Evolutionary conservation across 2,329 filamentous ascomycete species (phyloP), one percentile per base, ranked within the genome.

Genomic region (Alternaria atra): DNA sequence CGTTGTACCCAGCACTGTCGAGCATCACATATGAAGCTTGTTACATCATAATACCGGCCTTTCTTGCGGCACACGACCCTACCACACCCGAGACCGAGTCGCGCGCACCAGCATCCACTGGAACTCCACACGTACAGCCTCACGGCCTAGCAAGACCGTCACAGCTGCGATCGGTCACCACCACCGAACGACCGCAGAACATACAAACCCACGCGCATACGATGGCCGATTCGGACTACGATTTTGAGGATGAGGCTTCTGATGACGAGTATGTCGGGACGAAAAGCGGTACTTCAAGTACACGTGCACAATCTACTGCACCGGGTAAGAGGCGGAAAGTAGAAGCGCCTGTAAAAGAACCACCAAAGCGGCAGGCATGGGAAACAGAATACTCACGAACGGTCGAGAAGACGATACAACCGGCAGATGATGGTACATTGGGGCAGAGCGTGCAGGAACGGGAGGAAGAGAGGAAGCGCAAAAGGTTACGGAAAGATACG

Each of bases 401-500:
- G 77, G 85, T 72, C 79, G 84, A 91, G 51, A 92, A 95, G 79
- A 90, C 90, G 20, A 66, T 65, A 50, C 57, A 61, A 13, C 39
- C 63, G 6, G 90, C 70, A 13, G 68, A 89, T 42, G 92, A 96
- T 80, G 93, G 91, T 46, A 89, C 89, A 58, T 88, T 97, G 67
- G 89, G 89, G 58, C 87, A 86, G 42, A 85, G 86, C 12, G 86
- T 97, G 40, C 89, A 92, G 66, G 90, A 90, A 23, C 80, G 91
- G 30, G 85, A 93, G 50, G 93, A 97, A 78, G 92, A 92, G 23
- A 89, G 91, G 76, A 96, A 96, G 83, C 88, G 93, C 61, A 89
- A 89, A 75, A 84, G 88, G 70, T 82, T 98, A 63, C 85, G 97
- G 63, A 91, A 93, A 78, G 95, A 99, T 77, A 98, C 95, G 29